A percentile compares a stretch with the other conserved stretches of the same genome.
phyloP scores from a whole-genome alignment of 2,329 filamentous ascomycete genomes.

The Exophiala alcalophila region DNA sequence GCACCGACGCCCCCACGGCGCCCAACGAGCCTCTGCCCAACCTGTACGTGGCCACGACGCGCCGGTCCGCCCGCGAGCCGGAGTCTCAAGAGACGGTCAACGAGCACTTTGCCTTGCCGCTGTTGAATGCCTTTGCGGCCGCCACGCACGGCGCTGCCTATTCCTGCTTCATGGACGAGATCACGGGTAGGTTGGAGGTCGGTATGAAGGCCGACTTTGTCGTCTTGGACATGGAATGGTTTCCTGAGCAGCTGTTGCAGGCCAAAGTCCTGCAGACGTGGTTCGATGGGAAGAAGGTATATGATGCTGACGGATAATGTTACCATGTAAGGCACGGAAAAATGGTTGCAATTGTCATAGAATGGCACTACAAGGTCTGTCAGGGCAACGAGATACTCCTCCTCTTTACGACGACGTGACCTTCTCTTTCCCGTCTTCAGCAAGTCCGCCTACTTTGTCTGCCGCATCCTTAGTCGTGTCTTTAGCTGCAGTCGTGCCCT shows the following conservation, averaged over 20 bases:
- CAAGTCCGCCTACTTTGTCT: constrained; percentile 8
- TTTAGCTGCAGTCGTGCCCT: constrained; percentile 11
- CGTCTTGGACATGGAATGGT: constrained; percentile 40
- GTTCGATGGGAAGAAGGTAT: constrained; percentile 42
- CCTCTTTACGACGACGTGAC: constrained; percentile 13
- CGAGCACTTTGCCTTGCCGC: constrained; percentile 41
- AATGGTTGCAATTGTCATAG: too few species aligned
- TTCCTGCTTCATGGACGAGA: constrained; percentile 42
- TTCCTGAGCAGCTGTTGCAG: constrained; percentile 40
- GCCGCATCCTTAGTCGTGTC: constrained; percentile 8
- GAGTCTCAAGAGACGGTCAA: constrained; percentile 42
- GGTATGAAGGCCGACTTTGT: constrained; percentile 47
- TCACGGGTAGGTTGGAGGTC: constrained; percentile 41
- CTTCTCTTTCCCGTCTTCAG: constrained; percentile 18
- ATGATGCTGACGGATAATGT: constrained; percentile 17
- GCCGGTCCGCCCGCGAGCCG: constrained; percentile 44
- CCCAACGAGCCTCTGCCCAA: constrained; percentile 46
- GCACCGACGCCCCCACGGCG: constrained; percentile 51
- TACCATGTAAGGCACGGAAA: too few species aligned
- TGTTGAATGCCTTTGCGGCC: constrained; percentile 44
- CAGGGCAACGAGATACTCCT: too few species aligned
- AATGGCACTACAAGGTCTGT: too few species aligned
- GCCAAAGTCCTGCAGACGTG: constrained; percentile 46
- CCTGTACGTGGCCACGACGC: constrained; percentile 50
- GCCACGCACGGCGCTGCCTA: constrained; percentile 48